Conservation (phyloP, 371 early-diverging fungal genomes). For the Coemansia sp. region DNA sequence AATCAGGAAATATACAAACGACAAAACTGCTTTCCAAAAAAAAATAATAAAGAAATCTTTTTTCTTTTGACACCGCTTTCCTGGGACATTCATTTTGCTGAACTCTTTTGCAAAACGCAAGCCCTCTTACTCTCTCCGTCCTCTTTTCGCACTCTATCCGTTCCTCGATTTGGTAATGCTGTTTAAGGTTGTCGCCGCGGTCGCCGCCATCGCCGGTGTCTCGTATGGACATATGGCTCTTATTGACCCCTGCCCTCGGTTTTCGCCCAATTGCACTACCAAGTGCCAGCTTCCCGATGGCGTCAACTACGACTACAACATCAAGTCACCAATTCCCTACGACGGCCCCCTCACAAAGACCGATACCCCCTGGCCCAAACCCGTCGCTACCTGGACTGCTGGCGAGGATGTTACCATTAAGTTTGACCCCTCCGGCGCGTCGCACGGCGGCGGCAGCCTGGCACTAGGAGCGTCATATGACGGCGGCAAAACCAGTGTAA, state of each 20-base stretch:
- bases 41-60: too few species aligned
- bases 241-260: constrained; percentile 26
- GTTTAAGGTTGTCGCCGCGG: neutral
- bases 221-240: constrained; percentile 12
- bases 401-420: constrained; percentile 17
- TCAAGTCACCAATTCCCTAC: constrained; percentile 9
- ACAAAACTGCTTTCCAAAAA: too few species aligned
- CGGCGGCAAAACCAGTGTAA: constrained; percentile 62
- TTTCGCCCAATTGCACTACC: constrained; percentile 2
- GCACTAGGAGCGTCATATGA: constrained; percentile 70
- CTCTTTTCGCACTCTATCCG: too few species aligned
- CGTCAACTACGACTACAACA: constrained; percentile 3
- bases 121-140: too few species aligned
- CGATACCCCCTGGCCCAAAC: constrained; percentile 15
- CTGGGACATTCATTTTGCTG: too few species aligned
- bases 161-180: neutral
- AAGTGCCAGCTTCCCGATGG: neutral
- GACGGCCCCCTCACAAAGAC: constrained; percentile 38
- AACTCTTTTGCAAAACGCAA: too few species aligned
- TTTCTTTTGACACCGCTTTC: too few species aligned
- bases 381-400: constrained; percentile 41
- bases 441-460: constrained; percentile 67
- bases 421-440: constrained; percentile 39
- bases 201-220: neutral
- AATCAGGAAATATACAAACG: too few species aligned